A percentile compares a stretch with the other conserved stretches of the same genome.
Evolutionary conservation across 192 early-diverging fungal genomes (phyloP).

Genomic region (Podila minutissima): DNA sequence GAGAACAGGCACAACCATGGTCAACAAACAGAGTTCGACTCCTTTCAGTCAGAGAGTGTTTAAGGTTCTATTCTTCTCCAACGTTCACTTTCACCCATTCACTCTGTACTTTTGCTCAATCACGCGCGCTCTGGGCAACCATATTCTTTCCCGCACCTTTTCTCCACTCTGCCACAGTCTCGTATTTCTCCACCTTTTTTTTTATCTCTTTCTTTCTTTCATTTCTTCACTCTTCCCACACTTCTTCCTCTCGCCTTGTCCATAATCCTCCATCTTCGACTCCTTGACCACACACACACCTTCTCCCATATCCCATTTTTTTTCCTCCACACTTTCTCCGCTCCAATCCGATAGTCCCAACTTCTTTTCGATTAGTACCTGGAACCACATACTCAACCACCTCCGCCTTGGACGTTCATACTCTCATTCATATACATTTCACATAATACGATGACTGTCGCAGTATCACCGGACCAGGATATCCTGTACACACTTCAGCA

Average conservation of each 20-base stretch:
- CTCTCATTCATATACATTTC: constrained; percentile 6
- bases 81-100: too few species aligned
- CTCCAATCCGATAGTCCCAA: background rate
- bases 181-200: constrained; percentile 1
- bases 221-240: background rate
- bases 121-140: too few species aligned
- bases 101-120: too few species aligned
- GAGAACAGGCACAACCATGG: too few species aligned
- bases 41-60: too few species aligned
- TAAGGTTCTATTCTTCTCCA: too few species aligned
- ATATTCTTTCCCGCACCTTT: too few species aligned
- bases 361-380: background rate
- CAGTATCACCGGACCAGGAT: constrained; percentile 24
- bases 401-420: background rate
- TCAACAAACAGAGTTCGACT: too few species aligned
- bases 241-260: background rate
- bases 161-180: background rate
- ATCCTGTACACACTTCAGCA: constrained; percentile 20
- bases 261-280: background rate
- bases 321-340: background rate
- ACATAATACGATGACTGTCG: constrained; percentile 19
- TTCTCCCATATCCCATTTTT: background rate
- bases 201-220: background rate
- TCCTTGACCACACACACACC: background rate
- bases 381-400: background rate